A percentile compares a stretch with the other conserved stretches of the same genome.
phyloP scores from a whole-genome alignment of 768 basidiomycete genomes.

The Pleurotus djamor region DNA sequence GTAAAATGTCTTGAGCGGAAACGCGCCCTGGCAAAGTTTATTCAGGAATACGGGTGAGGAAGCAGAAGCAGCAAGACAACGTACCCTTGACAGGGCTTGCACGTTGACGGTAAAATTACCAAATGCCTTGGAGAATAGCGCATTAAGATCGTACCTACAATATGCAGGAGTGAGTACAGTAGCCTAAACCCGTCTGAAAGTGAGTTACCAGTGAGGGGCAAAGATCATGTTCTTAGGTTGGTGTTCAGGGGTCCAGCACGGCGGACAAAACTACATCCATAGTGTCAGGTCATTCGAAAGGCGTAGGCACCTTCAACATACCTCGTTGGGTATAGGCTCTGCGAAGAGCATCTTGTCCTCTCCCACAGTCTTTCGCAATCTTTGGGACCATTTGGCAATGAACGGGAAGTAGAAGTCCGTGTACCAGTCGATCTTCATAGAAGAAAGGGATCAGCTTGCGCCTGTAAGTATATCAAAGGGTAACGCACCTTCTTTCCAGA shows the following conservation, averaged over 20 bases:
- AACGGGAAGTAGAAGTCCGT: conserved; percentile 84
- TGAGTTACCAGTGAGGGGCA: conserved; percentile 34
- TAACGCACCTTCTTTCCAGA: conserved; percentile 55
- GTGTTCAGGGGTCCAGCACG: conserved; percentile 68
- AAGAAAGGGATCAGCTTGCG: not conserved
- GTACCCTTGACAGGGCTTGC: conserved; percentile 84
- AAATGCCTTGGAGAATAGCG: conserved; percentile 81
- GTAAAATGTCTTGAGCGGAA: conserved; percentile 75
- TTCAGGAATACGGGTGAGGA: not conserved
- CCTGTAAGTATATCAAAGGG: not conserved
- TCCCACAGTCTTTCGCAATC: conserved; percentile 47
- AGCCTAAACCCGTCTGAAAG: not conserved
- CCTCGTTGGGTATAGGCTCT: conserved; percentile 94
- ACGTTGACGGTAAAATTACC: conserved; percentile 90
- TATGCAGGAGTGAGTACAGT: not conserved
- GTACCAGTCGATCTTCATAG: conserved; percentile 79
- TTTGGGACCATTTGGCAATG: conserved; percentile 61
- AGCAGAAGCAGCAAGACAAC: conserved; percentile 14
- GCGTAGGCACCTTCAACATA: conserved; percentile 21
- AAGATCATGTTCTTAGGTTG: conserved; percentile 41
- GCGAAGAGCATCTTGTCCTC: conserved; percentile 66
- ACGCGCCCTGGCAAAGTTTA: conserved; percentile 66
- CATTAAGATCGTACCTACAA: conserved; percentile 79
- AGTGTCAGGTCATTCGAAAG: not conserved
- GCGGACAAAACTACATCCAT: conserved; percentile 65